A percentile compares a stretch with the other conserved stretches of the same genome.
Conservation (phyloP, 805 yeast species). For the Zygotorulaspora sp. region DNA sequence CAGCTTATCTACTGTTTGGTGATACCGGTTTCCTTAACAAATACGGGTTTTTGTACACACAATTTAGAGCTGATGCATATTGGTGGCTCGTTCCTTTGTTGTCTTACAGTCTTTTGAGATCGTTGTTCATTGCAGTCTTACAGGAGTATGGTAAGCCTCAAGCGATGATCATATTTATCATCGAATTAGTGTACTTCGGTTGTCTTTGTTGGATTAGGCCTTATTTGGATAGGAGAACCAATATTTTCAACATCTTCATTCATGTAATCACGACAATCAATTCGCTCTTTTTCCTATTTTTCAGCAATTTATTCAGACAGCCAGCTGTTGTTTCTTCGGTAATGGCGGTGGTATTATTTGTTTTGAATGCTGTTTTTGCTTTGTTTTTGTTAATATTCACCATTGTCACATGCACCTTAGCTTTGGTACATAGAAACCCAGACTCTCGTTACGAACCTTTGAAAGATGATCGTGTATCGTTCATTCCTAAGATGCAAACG, state of each 20-base stretch:
- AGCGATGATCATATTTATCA: conserved; percentile 67
- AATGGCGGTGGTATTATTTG: conserved; percentile 85
- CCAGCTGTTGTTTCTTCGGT: conserved; percentile 87
- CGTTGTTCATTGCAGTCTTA: conserved; percentile 80
- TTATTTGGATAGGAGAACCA: conserved; percentile 90
- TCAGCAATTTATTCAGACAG: conserved; percentile 76
- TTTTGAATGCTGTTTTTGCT: conserved; percentile 86
- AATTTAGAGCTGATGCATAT: conserved; percentile 80
- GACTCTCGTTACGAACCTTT: conserved; percentile 94
- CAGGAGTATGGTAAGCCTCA: conserved; percentile 79
- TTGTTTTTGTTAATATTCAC: conserved; percentile 77
- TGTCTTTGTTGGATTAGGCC: conserved; percentile 72
- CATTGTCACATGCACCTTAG: conserved; percentile 79
- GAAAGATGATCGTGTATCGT: conserved; percentile 95
- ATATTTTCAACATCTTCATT: conserved; percentile 85
- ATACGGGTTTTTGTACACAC: conserved; percentile 90
- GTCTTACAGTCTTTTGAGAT: conserved; percentile 62
- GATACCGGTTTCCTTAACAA: conserved; percentile 74
- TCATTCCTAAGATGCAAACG: conserved; percentile 64
- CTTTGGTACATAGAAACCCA: conserved; percentile 83
- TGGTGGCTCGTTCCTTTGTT: conserved; percentile 72
- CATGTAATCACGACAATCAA: conserved; percentile 76
- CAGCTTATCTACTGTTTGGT: conserved; percentile 87
- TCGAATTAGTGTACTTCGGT: conserved; percentile 69
- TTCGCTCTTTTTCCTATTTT: conserved; percentile 82